Evolutionary conservation across 176 grass and related monocot species (phyloP).

Genomic region (Melocanna baccifera): DNA sequence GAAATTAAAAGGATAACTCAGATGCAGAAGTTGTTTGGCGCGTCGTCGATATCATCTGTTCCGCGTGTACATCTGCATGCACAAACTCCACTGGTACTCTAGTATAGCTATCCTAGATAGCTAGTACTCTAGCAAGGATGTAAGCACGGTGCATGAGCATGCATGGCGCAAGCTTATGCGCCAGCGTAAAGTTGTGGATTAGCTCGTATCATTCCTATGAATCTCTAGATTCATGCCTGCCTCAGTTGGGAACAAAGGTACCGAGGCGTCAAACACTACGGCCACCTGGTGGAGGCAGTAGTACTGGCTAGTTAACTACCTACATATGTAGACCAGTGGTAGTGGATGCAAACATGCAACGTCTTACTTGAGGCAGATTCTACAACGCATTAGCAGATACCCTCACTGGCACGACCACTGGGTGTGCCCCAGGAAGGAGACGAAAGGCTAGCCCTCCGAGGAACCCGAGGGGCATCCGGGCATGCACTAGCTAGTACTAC

Average conservation of each 20-base stretch:
- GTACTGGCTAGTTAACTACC: background rate
- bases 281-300: slow-evolving; percentile 22
- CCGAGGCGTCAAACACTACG: slow-evolving; percentile 22
- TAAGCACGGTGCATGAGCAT: background rate
- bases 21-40: no score
- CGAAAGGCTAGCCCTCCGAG: background rate
- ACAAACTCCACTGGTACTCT: background rate
- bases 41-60: no score
- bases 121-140: background rate
- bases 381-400: slow-evolving; percentile 30
- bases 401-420: background rate
- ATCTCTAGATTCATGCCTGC: slow-evolving; percentile 13
- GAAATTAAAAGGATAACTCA: no score
- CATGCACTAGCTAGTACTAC: background rate
- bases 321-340: background rate
- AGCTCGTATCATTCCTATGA: background rate
- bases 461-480: background rate
- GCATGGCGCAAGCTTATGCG: slow-evolving; percentile 24
- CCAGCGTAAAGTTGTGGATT: background rate
- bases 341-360: slow-evolving; percentile 34
- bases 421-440: background rate
- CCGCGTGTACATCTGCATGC: no score
- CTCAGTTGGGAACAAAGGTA: slow-evolving; percentile 33
- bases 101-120: background rate
- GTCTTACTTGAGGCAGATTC: no score